Percentiles rank a stretch among this genome's conserved stretches.
Conservation (phyloP, 176 grass and related monocot genomes). For the Microstegium vimineum region DNA sequence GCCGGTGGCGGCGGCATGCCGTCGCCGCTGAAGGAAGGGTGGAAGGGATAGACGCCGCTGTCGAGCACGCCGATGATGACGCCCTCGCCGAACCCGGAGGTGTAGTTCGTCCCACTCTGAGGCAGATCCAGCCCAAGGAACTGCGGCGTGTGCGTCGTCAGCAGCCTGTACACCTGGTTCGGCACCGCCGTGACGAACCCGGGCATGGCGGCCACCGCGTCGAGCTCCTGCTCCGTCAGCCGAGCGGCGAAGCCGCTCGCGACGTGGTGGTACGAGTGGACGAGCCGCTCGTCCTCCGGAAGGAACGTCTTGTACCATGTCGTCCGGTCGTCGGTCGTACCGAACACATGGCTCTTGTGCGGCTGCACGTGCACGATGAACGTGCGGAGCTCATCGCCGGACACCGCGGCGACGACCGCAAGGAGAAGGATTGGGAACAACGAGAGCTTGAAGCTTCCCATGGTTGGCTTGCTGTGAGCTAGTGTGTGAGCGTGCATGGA, state of each 20-base stretch:
- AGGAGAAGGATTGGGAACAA: constrained; percentile 10
- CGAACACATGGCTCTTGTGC: background rate
- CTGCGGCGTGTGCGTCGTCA: constrained; percentile 54
- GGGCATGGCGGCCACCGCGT: constrained; percentile 17
- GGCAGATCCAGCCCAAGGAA: constrained; percentile 43
- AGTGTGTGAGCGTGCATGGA: background rate
- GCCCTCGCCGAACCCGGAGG: constrained; percentile 20
- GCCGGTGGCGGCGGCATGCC: constrained; percentile 46
- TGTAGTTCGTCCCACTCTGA: constrained; percentile 3
- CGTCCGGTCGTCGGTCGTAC: constrained; percentile 22
- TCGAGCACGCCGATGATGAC: constrained; percentile 66
- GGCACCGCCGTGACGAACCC: constrained; percentile 42
- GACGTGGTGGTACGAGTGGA: constrained; percentile 54
- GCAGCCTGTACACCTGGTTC: constrained; percentile 19
- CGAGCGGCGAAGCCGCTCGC: constrained; percentile 57
- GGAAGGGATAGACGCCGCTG: constrained; percentile 39
- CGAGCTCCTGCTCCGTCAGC: constrained; percentile 40
- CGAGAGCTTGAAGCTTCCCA: constrained; percentile 5
- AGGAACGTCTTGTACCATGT: constrained; percentile 46
- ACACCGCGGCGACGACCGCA: background rate
- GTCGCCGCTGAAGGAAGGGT: constrained; percentile 52
- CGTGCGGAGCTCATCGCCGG: background rate
- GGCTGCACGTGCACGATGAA: constrained; percentile 44
- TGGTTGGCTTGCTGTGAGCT: background rate
- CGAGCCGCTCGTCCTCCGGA: constrained; percentile 21